Base-by-base conservation (phyloP, 805 yeast species). In the Zygoascus bituminiphila region DNA sequence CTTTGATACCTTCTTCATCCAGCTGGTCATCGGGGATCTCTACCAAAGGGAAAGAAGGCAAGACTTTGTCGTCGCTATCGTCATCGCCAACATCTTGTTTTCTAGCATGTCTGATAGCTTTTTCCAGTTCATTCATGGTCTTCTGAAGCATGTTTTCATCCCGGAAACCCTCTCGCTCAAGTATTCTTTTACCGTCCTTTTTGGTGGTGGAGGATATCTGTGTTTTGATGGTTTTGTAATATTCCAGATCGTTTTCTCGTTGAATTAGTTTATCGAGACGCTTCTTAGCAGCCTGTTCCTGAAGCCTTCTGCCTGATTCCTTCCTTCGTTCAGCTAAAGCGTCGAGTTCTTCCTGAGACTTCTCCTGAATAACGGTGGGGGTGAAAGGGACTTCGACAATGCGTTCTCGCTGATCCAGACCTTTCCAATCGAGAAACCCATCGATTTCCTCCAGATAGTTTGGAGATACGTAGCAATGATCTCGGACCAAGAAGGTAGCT, bases 231-330 rank as follows among this genome's bases (percentile, higher is more conserved):
- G 73, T 72, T 1, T 77, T 68, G 58, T 82, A 88, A 62, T 89
- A 88, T 42, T 75, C 81, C 54, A 72, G 77, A 59, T 91, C 96
- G 55, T 84, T 80, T 56, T 88, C 88, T 55, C 85, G 84, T 62
- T 88, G 88, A 14, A 78, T 71, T 42, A 87, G 66, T 59, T 86
- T 88, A 61, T 91, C 96, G 8, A 80, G 64, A 48, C 98, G 71
- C 55, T 81, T 82, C 59, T 81, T 83, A 57, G 83, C 88, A 0
- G 97, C 97, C 65, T 88, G 96, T 59, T 87, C 95, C 66, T 93
- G 98, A 52, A 94, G 72, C 54, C 95, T 74, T 54, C 82, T 77
- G 7, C 97, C 97, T 53, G 84, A 84, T 61, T 88, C 96, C 57
- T 77, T 76, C 51, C 95, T 75, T 61, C 83, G 81, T 55, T 84